Percentiles rank a stretch among this genome's conserved stretches.
These are phyloP conservation scores for Miamiensis avidus DNA, from an alignment of 169 alveolate genomes.

Conservation along the genomic window DNA sequence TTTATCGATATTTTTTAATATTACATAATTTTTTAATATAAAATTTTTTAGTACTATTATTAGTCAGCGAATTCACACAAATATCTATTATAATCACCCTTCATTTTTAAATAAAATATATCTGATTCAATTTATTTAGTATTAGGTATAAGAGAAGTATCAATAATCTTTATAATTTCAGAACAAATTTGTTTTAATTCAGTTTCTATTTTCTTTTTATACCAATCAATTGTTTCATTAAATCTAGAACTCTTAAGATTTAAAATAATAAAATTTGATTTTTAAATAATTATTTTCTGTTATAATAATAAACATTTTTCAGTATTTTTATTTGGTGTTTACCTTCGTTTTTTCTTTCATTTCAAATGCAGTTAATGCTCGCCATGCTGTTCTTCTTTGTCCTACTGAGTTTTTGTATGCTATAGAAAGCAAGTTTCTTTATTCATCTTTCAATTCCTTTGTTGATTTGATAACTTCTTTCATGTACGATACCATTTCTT, in stretches of 20 bases:
- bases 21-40: too few relatives aligned
- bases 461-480: conserved; percentile 47
- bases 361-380: conserved; percentile 58
- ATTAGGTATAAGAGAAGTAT: conserved; percentile 48
- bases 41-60: conserved; percentile 15
- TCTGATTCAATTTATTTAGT: conserved; percentile 57
- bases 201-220: conserved; percentile 64
- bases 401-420: conserved; percentile 76
- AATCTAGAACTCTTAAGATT: conserved; percentile 28
- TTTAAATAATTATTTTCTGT: too few relatives aligned
- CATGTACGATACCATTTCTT: conserved; percentile 55
- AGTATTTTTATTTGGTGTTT: neutral
- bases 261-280: neutral
- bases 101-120: conserved; percentile 72
- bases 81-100: conserved; percentile 83
- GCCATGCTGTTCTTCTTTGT: conserved; percentile 73
- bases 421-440: conserved; percentile 69
- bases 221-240: conserved; percentile 48
- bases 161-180: conserved; percentile 49
- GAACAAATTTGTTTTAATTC: conserved; percentile 63
- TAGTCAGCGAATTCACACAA: conserved; percentile 70
- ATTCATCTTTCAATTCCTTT: conserved; percentile 60
- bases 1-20: too few relatives aligned
- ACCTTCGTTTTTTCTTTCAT: conserved; percentile 58
- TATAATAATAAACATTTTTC: neutral